These are phyloP conservation scores for Casuarina glauca DNA, from an alignment of 306 rosid genomes.

Conservation along the genomic window DNA sequence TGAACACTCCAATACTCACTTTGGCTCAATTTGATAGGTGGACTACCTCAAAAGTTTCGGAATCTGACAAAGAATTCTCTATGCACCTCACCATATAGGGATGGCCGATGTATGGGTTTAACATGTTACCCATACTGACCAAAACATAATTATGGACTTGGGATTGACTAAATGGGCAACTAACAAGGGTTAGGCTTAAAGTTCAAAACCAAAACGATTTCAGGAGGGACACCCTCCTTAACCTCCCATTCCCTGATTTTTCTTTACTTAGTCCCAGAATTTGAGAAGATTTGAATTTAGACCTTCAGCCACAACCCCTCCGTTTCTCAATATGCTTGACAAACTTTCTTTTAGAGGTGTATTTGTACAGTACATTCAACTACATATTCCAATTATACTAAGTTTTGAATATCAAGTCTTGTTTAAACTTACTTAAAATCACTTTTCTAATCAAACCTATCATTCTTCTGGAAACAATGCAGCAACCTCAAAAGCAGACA, in stretches of 20 bases:
- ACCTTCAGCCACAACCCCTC: too few species aligned
- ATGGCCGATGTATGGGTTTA: not conserved
- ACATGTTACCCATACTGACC: not conserved
- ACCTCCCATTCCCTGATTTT: too few species aligned
- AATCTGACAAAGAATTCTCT: not conserved
- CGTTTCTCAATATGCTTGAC: too few species aligned
- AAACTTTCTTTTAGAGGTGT: not conserved
- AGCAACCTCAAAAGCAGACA: not conserved
- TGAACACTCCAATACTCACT: not conserved
- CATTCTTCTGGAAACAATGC: not conserved
- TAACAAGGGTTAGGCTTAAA: not conserved
- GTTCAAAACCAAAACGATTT: not conserved
- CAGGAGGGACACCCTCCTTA: not conserved
- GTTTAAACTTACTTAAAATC: not conserved
- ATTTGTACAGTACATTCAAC: too few species aligned
- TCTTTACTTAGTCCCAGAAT: too few species aligned
- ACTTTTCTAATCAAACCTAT: not conserved
- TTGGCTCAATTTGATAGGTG: not conserved
- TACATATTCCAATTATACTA: not conserved
- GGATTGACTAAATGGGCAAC: not conserved
- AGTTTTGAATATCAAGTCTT: not conserved
- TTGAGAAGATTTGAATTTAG: too few species aligned
- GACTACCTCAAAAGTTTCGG: not conserved
- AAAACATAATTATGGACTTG: not conserved
- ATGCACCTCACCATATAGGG: not conserved